Base-by-base conservation (phyloP, 1,284 basidiomycete genomes). In the Neolentinus lepideus region DNA sequence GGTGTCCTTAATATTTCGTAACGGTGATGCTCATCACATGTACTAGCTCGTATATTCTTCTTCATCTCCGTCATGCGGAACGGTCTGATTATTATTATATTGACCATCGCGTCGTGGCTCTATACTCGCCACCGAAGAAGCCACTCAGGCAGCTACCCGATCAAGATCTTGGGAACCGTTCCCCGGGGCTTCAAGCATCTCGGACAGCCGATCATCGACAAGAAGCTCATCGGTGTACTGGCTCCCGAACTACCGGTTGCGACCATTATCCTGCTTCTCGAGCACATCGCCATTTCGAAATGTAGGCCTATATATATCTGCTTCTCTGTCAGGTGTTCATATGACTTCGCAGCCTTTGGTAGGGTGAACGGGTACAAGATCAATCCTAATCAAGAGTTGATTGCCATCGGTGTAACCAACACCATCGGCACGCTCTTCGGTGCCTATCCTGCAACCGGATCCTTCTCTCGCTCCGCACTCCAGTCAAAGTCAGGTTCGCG, bases 381-480 rank as follows among this genome's bases (percentile, higher is more conserved):
- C 71, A 88, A 98, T 67, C 94, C 96, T 16, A 95, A 94, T 73
- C 96, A 98, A 71, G 96, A 98, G 70, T 80, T 98, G 53, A 90
- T 98, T 63, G 96, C 97, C 43, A 98, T 99, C 61, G 96, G 97
- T 45, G 94, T 98, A n/a, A 87, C 93, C 10, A 96, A 95, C 68
- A 88, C 88, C 0, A 66, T 94, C 59, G 92, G 93, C 14, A 88
- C 89, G 8, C 76, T 88, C 61, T 97, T 98, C 70, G 82, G 84
- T 57, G 96, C 93, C 1, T 99, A 98, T 71, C 94, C 96, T 8
- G 93, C 95, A 0, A 99, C 97, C 8, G 97, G 96, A 14, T 98
- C 95, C 0, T 99, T 99, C 81, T 98, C 94, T 38, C 92, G 96
- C 35, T 93, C 94, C 2, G 96, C 96, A 0, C 79, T 99, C 69